Conservation (phyloP, 306 rosid species). For the Hylodesmum podocarpum region DNA sequence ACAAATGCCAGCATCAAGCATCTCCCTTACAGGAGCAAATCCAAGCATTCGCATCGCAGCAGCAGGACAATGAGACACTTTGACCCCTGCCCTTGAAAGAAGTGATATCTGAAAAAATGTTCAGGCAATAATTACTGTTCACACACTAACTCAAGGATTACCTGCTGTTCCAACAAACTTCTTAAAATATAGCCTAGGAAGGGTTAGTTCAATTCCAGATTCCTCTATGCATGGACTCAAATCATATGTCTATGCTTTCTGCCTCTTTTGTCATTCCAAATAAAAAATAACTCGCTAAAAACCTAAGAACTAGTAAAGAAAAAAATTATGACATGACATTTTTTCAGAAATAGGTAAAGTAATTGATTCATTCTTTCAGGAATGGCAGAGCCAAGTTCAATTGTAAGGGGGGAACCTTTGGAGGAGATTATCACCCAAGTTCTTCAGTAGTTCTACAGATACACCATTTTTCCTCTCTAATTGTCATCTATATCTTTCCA, state of each 20-base stretch:
- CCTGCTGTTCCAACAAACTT: background rate
- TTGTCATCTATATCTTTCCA: too few species aligned
- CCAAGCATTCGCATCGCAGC: conserved; percentile 97
- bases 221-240: background rate
- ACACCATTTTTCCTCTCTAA: too few species aligned
- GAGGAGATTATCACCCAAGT: too few species aligned
- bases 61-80: conserved; percentile 91
- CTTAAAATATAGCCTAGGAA: background rate
- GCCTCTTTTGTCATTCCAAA: background rate
- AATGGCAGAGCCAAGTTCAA: too few species aligned
- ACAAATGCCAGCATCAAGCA: conserved; percentile 79
- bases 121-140: background rate
- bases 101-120: conserved; percentile 61
- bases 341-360: too few species aligned
- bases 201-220: background rate
- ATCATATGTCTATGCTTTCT: background rate
- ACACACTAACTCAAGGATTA: background rate
- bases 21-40: conserved; percentile 89
- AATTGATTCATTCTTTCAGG: too few species aligned
- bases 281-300: background rate
- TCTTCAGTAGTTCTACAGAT: too few species aligned
- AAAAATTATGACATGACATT: background rate
- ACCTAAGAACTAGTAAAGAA: background rate
- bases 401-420: too few species aligned
- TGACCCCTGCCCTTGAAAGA: conserved; percentile 71